Conservation (phyloP, 2,329 filamentous ascomycete genomes). For the Microsporum audouinii region DNA sequence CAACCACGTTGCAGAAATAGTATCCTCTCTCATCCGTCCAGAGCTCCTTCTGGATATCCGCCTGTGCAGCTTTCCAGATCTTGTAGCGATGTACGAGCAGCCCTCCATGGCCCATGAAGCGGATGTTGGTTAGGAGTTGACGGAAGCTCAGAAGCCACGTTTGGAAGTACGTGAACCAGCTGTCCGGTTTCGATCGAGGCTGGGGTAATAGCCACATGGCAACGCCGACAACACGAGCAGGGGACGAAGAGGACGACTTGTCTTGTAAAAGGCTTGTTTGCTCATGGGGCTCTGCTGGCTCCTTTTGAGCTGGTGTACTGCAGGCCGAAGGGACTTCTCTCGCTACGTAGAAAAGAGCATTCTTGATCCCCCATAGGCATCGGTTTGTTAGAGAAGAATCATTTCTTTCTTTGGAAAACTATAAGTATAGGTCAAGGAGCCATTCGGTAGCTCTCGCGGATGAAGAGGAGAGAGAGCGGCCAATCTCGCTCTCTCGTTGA, state of each 20-base stretch:
- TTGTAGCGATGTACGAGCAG: constrained; percentile 56
- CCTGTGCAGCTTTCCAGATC: constrained; percentile 60
- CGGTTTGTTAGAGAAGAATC: constrained; percentile 52
- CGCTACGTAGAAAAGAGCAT: constrained; percentile 58
- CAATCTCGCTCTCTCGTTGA: not conserved
- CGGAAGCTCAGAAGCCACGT: constrained; percentile 55
- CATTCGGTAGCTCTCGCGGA: constrained; percentile 1
- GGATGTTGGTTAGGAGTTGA: constrained; percentile 56
- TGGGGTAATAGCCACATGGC: constrained; percentile 60
- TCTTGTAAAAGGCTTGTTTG: constrained; percentile 10
- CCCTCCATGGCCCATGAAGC: constrained; percentile 54
- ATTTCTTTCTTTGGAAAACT: constrained; percentile 52
- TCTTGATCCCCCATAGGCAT: constrained; percentile 58
- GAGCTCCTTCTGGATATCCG: constrained; percentile 47
- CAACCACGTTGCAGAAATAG: constrained; percentile 67
- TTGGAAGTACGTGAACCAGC: constrained; percentile 53
- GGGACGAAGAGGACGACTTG: not conserved
- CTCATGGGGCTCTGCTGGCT: constrained; percentile 11
- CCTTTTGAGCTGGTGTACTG: constrained; percentile 7
- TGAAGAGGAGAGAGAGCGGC: constrained; percentile 1
- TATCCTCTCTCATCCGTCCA: constrained; percentile 58
- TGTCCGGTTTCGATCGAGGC: constrained; percentile 36
- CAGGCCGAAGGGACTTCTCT: constrained; percentile 37
- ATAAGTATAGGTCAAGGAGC: constrained; percentile 8
- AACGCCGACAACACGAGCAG: constrained; percentile 50